These are phyloP conservation scores for Fusarium sp. DNA, from an alignment of 2,329 filamentous ascomycete genomes.

Conservation along the genomic window DNA sequence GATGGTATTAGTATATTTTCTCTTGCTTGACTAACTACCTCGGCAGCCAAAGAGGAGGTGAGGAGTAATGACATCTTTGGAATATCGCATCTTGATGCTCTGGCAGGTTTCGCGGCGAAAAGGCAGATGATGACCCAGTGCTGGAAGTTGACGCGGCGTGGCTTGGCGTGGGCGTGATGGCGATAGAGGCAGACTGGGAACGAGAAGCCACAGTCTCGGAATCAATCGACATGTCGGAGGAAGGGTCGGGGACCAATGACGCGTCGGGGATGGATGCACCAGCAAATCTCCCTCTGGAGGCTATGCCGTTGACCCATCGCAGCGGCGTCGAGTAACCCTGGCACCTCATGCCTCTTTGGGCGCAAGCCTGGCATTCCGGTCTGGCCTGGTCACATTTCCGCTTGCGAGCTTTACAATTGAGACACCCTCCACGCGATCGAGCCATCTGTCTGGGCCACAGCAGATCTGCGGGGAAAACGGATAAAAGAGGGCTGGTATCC, in stretches of 20 bases:
- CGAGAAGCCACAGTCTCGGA: slow-evolving; percentile 13
- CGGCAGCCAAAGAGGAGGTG: neutral
- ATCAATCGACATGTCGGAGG: slow-evolving; percentile 1
- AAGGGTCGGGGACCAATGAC: neutral
- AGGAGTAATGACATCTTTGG: slow-evolving; percentile 34
- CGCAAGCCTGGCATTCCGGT: slow-evolving; percentile 40
- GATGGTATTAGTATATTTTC: slow-evolving; percentile 6
- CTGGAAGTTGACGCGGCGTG: slow-evolving; percentile 18
- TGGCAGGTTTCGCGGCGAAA: slow-evolving; percentile 21
- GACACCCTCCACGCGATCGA: slow-evolving; percentile 45
- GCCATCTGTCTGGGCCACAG: slow-evolving; percentile 20
- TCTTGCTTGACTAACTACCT: neutral
- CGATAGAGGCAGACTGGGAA: neutral
- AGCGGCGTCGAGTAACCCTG: slow-evolving; percentile 43
- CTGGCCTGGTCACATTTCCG: slow-evolving; percentile 46
- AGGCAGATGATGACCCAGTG: slow-evolving; percentile 13
- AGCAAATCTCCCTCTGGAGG: slow-evolving; percentile 44
- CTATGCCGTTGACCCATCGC: slow-evolving; percentile 46
- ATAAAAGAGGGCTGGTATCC: neutral
- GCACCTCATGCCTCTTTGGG: slow-evolving; percentile 38
- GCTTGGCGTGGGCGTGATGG: slow-evolving; percentile 4
- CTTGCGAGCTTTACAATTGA: slow-evolving; percentile 46
- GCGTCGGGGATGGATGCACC: slow-evolving; percentile 40
- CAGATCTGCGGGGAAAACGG: neutral
- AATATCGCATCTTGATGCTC: slow-evolving; percentile 38